Percentiles rank a stretch among this genome's conserved stretches.
phyloP scores from a whole-genome alignment of 2,329 filamentous ascomycete species.

The Ophiosphaerella narmari region DNA sequence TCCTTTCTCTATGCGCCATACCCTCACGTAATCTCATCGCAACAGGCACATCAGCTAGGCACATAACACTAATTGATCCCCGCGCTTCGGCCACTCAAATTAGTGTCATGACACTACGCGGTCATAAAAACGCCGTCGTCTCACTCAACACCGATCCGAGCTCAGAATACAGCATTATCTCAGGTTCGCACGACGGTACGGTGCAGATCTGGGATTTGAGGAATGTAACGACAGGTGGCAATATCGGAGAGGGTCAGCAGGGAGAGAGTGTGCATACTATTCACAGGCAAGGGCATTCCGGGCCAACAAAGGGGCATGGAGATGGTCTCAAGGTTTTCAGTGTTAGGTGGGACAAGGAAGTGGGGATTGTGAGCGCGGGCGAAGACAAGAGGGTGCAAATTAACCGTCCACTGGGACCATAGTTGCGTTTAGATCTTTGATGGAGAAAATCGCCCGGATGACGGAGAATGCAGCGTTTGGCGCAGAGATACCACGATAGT shows the following conservation, averaged over 20 bases:
- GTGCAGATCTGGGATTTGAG: conserved; percentile 94
- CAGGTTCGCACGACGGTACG: conserved; percentile 88
- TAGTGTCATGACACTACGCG: conserved; percentile 86
- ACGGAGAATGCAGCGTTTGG: background rate
- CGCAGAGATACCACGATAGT: conserved; percentile 5
- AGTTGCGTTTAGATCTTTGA: background rate
- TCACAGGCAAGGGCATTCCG: conserved; percentile 69
- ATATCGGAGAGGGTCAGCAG: conserved; percentile 55
- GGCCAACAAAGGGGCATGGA: conserved; percentile 64
- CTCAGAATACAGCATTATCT: conserved; percentile 82
- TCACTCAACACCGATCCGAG: conserved; percentile 64
- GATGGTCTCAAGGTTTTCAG: conserved; percentile 90
- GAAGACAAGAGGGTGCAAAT: conserved; percentile 96
- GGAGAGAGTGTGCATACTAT: conserved; percentile 79
- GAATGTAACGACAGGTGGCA: conserved; percentile 64
- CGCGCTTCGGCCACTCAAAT: conserved; percentile 76
- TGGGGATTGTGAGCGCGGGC: conserved; percentile 88
- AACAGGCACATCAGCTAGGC: conserved; percentile 80
- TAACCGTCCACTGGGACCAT: conserved; percentile 56
- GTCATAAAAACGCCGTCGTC: conserved; percentile 77
- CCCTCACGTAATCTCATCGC: conserved; percentile 66
- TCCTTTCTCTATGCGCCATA: conserved; percentile 78
- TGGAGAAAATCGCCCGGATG: too few species aligned
- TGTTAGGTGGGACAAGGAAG: conserved; percentile 80
- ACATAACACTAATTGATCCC: conserved; percentile 93